phyloP scores from a whole-genome alignment of 2,329 filamentous ascomycete species.

The Byssochlamys sp. region DNA sequence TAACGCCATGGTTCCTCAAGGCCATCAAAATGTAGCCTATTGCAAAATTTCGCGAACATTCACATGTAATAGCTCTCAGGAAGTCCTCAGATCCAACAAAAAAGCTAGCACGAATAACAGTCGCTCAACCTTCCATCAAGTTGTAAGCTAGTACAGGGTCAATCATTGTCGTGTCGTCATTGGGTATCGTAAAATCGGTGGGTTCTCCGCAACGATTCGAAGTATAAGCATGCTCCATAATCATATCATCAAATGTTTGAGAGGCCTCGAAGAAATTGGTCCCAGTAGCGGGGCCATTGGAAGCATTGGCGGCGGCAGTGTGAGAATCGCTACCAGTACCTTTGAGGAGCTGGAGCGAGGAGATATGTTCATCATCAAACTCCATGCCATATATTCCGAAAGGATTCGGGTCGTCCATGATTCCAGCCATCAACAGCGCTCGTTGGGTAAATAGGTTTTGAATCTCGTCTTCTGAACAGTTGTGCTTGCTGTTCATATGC shows the following conservation, averaged over 20 bases:
- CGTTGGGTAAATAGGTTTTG: conserved; percentile 32
- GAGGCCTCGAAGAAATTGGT: neutral
- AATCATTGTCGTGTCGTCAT: conserved; percentile 24
- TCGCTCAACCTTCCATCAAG: conserved; percentile 4
- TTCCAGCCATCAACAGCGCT: conserved; percentile 20
- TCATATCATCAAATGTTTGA: conserved; percentile 6
- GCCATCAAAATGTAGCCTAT: neutral
- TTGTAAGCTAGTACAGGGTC: conserved; percentile 26
- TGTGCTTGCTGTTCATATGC: conserved; percentile 44
- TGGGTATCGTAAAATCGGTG: conserved; percentile 20
- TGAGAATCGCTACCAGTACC: neutral
- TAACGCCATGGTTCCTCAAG: neutral
- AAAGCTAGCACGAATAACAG: neutral
- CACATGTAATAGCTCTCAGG: neutral
- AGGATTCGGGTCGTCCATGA: conserved; percentile 10
- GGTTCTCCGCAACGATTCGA: conserved; percentile 3
- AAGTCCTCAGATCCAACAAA: neutral
- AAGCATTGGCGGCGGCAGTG: neutral
- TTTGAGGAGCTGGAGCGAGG: neutral
- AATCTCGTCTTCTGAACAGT: conserved; percentile 29
- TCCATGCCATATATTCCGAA: conserved; percentile 28
- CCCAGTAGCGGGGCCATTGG: neutral
- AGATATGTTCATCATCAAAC: conserved; percentile 4
- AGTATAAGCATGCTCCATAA: conserved; percentile 1
- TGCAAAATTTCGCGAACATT: neutral